Evolutionary conservation across 2,329 filamentous ascomycete species (phyloP).

Genomic region (Calonectria pseudoturangicola): DNA sequence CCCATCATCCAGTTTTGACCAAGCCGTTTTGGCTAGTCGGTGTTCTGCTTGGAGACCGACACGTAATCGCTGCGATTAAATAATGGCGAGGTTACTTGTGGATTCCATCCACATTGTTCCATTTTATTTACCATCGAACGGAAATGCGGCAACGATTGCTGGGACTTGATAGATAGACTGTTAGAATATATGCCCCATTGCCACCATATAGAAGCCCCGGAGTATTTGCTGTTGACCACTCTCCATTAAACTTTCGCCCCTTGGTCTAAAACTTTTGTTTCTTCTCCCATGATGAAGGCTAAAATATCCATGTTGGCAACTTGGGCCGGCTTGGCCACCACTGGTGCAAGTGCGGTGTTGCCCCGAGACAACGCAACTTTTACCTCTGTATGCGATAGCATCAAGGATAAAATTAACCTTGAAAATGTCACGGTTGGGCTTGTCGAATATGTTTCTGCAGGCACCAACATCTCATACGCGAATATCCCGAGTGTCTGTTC

Average conservation of each 20-base stretch:
- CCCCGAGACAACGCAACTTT: constrained; percentile 11
- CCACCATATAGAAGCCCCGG: no score
- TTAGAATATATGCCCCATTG: neutral
- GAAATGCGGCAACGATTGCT: neutral
- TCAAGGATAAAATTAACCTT: constrained; percentile 2
- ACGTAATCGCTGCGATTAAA: neutral
- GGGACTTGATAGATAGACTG: neutral
- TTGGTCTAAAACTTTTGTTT: neutral
- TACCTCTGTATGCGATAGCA: neutral
- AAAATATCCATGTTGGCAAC: neutral
- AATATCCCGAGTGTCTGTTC: neutral
- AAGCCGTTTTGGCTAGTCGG: neutral
- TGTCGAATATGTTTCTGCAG: constrained; percentile 8
- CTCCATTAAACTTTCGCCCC: no score
- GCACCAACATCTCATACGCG: neutral
- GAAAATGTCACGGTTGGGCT: constrained; percentile 19
- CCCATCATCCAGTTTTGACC: neutral
- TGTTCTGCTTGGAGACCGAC: neutral
- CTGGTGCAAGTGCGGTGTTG: neutral
- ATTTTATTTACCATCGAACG: neutral
- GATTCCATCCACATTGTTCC: neutral
- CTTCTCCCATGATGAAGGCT: neutral
- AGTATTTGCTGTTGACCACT: neutral
- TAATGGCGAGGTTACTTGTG: neutral
- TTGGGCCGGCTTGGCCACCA: neutral